Conservation (phyloP, 1,284 basidiomycete species). For the Ceratobasidium sp. region DNA sequence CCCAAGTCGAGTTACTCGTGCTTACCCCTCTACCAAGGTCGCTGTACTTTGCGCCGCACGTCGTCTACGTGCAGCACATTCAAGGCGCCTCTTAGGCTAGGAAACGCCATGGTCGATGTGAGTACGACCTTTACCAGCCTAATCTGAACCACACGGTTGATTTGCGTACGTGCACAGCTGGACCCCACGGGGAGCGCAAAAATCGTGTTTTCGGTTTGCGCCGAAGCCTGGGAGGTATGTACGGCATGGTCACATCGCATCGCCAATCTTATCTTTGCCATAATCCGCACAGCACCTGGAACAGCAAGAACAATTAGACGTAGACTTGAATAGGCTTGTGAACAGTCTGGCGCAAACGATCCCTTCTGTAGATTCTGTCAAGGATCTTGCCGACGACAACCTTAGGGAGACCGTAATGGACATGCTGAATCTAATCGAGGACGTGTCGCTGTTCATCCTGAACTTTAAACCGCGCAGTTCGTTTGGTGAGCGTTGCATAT, state of each 20-base stretch:
- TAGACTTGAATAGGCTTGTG: background rate
- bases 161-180: background rate
- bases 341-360: background rate
- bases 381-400: background rate
- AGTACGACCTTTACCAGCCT: background rate
- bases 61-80: no score
- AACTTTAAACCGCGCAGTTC: background rate
- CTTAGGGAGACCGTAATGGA: background rate
- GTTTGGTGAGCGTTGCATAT: background rate
- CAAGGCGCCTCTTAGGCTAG: background rate
- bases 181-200: conserved; percentile 4
- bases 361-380: background rate
- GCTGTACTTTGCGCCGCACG: no score
- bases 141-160: background rate
- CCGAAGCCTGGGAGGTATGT: background rate
- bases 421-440: conserved; percentile 2
- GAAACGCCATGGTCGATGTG: background rate
- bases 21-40: no score
- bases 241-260: background rate
- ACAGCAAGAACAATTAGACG: background rate
- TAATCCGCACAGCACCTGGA: background rate
- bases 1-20: no score
- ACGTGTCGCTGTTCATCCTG: no score
- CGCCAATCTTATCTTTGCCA: background rate
- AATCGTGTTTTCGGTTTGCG: no score